These are phyloP conservation scores for Penicillium chermesinum DNA, from an alignment of 495 filamentous ascomycete genomes.

Conservation along the genomic window DNA sequence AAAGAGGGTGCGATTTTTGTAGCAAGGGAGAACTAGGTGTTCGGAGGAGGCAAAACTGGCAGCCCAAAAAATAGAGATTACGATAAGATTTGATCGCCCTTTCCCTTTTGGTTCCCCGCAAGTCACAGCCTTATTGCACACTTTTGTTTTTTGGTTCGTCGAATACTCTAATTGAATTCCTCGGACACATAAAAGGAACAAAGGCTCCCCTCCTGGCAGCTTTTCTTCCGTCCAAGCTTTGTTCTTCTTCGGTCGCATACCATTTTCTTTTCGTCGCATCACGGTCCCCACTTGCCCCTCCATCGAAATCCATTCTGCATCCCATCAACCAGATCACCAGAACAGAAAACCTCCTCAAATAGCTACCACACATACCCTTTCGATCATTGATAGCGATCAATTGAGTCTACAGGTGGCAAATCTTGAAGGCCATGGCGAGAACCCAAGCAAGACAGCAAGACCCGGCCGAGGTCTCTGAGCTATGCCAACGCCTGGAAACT, in stretches of 20 bases:
- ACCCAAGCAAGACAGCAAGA: conserved; percentile 48
- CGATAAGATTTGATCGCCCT: conserved; percentile 16
- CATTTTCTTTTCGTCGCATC: background rate
- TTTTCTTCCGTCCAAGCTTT: too few relatives aligned
- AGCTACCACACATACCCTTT: too few relatives aligned
- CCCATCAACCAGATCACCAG: too few relatives aligned
- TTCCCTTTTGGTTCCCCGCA: conserved; percentile 25
- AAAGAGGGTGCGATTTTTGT: conserved; percentile 2
- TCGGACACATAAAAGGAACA: background rate
- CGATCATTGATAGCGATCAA: background rate
- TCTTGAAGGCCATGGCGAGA: background rate
- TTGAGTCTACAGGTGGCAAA: too few relatives aligned
- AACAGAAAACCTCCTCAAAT: too few relatives aligned
- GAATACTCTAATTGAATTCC: too few relatives aligned
- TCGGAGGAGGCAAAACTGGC: background rate
- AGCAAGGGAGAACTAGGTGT: background rate
- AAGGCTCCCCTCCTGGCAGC: background rate
- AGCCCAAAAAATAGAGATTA: conserved; percentile 9
- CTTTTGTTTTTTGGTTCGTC: conserved; percentile 2
- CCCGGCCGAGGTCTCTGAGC: conserved; percentile 50
- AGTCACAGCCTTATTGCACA: conserved; percentile 10
- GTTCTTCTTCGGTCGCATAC: too few relatives aligned
- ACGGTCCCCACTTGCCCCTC: conserved; percentile 7
- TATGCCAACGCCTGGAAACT: conserved; percentile 54
- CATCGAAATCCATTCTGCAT: too few relatives aligned